Base-by-base conservation (phyloP, 2,329 filamentous ascomycete species). In the Leptosphaerulina australis region DNA sequence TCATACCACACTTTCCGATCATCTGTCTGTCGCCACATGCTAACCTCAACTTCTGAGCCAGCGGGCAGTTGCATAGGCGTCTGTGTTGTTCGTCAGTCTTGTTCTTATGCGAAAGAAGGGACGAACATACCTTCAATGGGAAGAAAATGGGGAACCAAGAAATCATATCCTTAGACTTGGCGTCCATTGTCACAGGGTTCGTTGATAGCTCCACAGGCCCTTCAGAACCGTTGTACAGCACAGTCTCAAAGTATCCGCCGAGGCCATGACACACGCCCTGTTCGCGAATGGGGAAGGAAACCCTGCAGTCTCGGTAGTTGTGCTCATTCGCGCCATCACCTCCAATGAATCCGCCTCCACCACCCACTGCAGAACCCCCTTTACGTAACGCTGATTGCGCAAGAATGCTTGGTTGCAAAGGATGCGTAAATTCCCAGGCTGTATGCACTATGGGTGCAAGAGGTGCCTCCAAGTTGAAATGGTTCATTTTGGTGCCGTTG, bases 81-180 rank as follows among this genome's bases (percentile, higher is more conserved):
- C 91, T 96, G 59, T n/a, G 33, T 1, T 2, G 10, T 4, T n/a
- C 21, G 15, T 48, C 10, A 41, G 37, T 24, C 15, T 20, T 22
- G 6, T 11, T 10, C 28, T 35, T 7, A 5, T 10, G 20, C 12
- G 14, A 9, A 31, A 7, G 34, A 8, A 12, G 2, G 12, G 15
- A 28, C 3, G 7, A 24, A 34, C 83, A 67, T 78, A 92, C 91
- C 85, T 94, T 96, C 11, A 99, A 77, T 0, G 95, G 94, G 69
- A 99, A 99, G 77, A 93, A 97, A 22, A 99, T 97, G 1, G 94
- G 94, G 71, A 99, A 99, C 94, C 94, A 99, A 46, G 90, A 96
- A 58, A 97, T 96, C 95, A 99, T 99, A 64, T 95, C 92, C 68
- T 88, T 88, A 79, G 91, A 96, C 83, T 97, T 97, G 49, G 79